Conservation (phyloP, 176 grass and related monocot genomes). For the Pontederia crassipes region DNA sequence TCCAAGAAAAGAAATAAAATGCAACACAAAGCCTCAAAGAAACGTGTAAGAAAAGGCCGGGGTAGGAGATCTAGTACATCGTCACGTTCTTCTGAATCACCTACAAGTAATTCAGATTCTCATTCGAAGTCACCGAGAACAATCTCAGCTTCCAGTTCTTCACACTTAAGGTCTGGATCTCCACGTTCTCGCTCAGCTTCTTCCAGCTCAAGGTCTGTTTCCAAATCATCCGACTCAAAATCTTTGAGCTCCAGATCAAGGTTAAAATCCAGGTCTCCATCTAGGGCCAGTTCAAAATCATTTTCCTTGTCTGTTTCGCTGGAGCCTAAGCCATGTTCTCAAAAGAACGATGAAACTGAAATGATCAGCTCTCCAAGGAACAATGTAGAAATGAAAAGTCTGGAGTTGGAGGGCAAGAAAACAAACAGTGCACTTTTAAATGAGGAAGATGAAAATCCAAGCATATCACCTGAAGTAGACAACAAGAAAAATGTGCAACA, state of each 20-base stretch:
- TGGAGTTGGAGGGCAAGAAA: constrained; percentile 7
- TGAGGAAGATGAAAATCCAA: constrained; percentile 12
- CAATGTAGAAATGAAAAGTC: background rate
- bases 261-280: constrained; percentile 13
- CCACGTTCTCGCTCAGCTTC: constrained; percentile 23
- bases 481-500: constrained; percentile 10
- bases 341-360: constrained; percentile 11
- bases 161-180: constrained; percentile 23
- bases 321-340: constrained; percentile 16
- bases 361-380: constrained; percentile 9
- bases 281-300: constrained; percentile 26
- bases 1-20: constrained; percentile 22
- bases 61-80: constrained; percentile 16
- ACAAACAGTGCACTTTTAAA: constrained; percentile 12
- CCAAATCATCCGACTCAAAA: constrained; percentile 17
- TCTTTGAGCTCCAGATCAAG: constrained; percentile 17
- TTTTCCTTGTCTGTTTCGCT: constrained; percentile 23
- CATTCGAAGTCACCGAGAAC: background rate
- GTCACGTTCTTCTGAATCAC: constrained; percentile 28
- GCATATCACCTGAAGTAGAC: constrained; percentile 16
- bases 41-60: background rate
- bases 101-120: constrained; percentile 10
- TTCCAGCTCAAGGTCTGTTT: constrained; percentile 45
- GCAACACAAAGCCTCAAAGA: background rate
- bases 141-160: constrained; percentile 15